Percentiles rank a stretch among this genome's conserved stretches.
Evolutionary conservation across 2,329 filamentous ascomycete genomes (phyloP).

Genomic region (Cytospora piceicola): DNA sequence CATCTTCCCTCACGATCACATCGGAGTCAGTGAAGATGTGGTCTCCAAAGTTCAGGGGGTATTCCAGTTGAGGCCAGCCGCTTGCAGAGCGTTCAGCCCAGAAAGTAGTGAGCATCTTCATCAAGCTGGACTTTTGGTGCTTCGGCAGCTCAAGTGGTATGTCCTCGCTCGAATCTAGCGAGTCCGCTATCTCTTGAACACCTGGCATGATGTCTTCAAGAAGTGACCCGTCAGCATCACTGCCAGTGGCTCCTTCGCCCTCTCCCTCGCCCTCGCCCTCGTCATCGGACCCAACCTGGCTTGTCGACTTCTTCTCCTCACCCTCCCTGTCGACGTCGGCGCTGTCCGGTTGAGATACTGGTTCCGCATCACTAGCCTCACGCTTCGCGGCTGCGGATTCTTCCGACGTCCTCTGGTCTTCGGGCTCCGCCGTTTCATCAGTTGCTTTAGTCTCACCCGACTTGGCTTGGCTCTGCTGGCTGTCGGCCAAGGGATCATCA

Average conservation of each 20-base stretch:
- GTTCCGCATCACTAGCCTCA: constrained; percentile 26
- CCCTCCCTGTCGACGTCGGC: constrained; percentile 46
- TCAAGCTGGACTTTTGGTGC: constrained; percentile 88
- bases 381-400: constrained; percentile 26
- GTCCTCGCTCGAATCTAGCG: constrained; percentile 63
- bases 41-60: constrained; percentile 84
- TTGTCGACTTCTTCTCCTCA: constrained; percentile 52
- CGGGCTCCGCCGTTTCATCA: constrained; percentile 30
- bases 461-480: constrained; percentile 41
- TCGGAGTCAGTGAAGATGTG: constrained; percentile 97
- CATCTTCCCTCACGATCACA: constrained; percentile 95
- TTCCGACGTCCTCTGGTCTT: constrained; percentile 25
- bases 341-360: constrained; percentile 42
- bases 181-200: constrained; percentile 64
- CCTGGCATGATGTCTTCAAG: constrained; percentile 70
- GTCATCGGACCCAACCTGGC: constrained; percentile 68
- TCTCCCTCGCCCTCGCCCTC: constrained; percentile 54
- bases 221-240: constrained; percentile 72
- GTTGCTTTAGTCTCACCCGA: constrained; percentile 37
- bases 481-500: constrained; percentile 56
- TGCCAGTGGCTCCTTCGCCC: constrained; percentile 52
- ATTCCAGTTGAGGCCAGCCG: constrained; percentile 90
- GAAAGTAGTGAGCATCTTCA: constrained; percentile 96
- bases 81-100: constrained; percentile 98
- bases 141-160: constrained; percentile 78